phyloP scores from a whole-genome alignment of 1,284 basidiomycete species.

The Austropuccinia psidii region DNA sequence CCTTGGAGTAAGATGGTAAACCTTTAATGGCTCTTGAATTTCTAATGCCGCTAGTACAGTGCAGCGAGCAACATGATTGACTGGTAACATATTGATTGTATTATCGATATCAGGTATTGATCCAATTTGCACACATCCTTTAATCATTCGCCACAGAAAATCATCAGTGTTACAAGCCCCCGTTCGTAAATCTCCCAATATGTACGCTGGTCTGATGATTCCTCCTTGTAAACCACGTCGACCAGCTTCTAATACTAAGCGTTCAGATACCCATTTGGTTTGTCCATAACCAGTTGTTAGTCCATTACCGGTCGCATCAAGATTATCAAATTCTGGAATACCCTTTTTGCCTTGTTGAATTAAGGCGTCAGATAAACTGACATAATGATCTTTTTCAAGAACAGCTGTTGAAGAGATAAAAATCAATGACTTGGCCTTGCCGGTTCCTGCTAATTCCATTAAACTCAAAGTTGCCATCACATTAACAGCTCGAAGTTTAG shows the following conservation, averaged over 20 bases:
- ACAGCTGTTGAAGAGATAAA: constrained; percentile 94
- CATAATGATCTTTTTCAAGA: constrained; percentile 83
- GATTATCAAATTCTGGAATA: constrained; percentile 76
- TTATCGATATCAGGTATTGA: constrained; percentile 97
- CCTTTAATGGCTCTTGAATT: constrained; percentile 53
- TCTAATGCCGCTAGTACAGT: constrained; percentile 61
- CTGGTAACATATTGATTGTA: constrained; percentile 95
- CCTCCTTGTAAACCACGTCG: constrained; percentile 75
- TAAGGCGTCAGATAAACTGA: constrained; percentile 70
- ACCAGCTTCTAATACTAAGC: constrained; percentile 82
- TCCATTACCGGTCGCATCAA: constrained; percentile 71
- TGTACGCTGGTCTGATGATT: constrained; percentile 88
- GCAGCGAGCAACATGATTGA: constrained; percentile 87
- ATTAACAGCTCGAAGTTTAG: constrained; percentile 82
- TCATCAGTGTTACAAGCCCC: constrained; percentile 99
- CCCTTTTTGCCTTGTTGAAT: constrained; percentile 56
- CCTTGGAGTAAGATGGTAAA: constrained; percentile 78
- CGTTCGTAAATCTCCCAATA: constrained; percentile 81
- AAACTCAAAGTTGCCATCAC: constrained; percentile 80
- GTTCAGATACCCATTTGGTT: constrained; percentile 97
- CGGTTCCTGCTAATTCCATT: constrained; percentile 62
- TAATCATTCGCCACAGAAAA: constrained; percentile 96
- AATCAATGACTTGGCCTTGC: constrained; percentile 71
- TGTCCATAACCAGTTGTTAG: constrained; percentile 93
- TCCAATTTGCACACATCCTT: constrained; percentile 93